These are phyloP conservation scores for Chlorencoelia australis DNA, from an alignment of 2,329 filamentous ascomycete species.

Conservation along the genomic window DNA sequence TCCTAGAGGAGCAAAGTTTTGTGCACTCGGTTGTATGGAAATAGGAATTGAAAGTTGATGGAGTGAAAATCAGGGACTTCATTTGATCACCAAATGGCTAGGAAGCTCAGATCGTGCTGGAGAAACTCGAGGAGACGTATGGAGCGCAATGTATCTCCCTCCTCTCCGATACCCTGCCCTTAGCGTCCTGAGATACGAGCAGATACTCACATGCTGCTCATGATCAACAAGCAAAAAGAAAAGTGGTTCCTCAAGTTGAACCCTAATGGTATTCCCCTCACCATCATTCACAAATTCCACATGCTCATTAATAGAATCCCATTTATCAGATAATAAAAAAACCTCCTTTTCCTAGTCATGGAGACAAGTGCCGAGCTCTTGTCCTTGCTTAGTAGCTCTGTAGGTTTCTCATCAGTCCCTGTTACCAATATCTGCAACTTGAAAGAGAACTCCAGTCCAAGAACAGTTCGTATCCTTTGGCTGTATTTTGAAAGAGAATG, in stretches of 20 bases:
- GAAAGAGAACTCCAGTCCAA: too few relatives aligned
- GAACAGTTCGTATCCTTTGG: too few relatives aligned
- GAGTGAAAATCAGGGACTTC: constrained; percentile 33
- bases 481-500: too few relatives aligned
- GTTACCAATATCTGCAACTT: too few relatives aligned
- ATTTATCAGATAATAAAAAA: constrained; percentile 40
- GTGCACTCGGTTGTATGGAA: neutral
- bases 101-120: constrained; percentile 43
- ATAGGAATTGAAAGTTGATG: neutral
- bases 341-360: constrained; percentile 40
- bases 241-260: constrained; percentile 42
- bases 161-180: too few relatives aligned
- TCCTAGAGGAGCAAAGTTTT: constrained; percentile 13
- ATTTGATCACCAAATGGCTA: constrained; percentile 43
- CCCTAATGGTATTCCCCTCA: constrained; percentile 29
- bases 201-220: constrained; percentile 10
- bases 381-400: too few relatives aligned
- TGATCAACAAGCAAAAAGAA: constrained; percentile 41
- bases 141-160: constrained; percentile 34
- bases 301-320: too few relatives aligned
- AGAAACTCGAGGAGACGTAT: constrained; percentile 42
- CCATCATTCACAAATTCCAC: too few relatives aligned
- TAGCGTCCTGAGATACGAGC: too few relatives aligned
- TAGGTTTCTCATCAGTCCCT: too few relatives aligned
- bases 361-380: constrained; percentile 43